phyloP scores from a whole-genome alignment of 805 yeast genomes.

The Kazachstania psychrophila region DNA sequence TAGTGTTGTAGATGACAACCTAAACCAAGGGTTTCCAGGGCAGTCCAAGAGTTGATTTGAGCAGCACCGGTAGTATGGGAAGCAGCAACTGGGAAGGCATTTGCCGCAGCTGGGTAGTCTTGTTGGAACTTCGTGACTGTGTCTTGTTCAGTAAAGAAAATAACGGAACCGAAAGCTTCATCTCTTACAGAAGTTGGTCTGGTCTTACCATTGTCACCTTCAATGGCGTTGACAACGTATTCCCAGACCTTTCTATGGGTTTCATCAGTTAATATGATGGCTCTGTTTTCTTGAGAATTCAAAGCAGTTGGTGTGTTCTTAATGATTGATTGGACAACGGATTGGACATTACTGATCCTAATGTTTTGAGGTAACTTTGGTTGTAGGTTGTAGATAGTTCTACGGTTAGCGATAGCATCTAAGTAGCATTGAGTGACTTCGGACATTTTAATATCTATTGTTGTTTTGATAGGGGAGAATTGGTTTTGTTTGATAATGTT shows the following conservation, averaged over 20 bases:
- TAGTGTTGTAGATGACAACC: conserved; percentile 49
- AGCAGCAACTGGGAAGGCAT: conserved; percentile 41
- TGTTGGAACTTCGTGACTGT: conserved; percentile 35
- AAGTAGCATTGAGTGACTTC: conserved; percentile 17
- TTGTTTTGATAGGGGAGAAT: too few relatives aligned
- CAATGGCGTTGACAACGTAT: conserved; percentile 32
- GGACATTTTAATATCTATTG: conserved; percentile 10
- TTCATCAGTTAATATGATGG: conserved; percentile 38
- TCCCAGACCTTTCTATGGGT: conserved; percentile 41
- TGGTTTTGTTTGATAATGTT: conserved; percentile 1
- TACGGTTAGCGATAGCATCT: conserved; percentile 34
- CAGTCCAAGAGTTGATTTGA: conserved; percentile 43
- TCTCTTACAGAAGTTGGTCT: conserved; percentile 37
- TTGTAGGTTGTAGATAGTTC: conserved; percentile 40
- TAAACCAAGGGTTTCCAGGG: conserved; percentile 35
- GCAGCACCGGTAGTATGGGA: conserved; percentile 42
- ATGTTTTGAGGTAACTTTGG: conserved; percentile 38
- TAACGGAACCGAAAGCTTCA: conserved; percentile 41
- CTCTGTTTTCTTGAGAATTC: conserved; percentile 44
- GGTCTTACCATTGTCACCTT: conserved; percentile 32
- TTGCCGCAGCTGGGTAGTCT: conserved; percentile 36
- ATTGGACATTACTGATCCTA: conserved; percentile 33
- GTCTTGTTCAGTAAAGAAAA: conserved; percentile 39
- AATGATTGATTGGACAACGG: conserved; percentile 36
- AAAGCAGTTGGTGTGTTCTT: conserved; percentile 43